phyloP scores from a whole-genome alignment of 495 filamentous ascomycete species.

The Neurospora sp. region DNA sequence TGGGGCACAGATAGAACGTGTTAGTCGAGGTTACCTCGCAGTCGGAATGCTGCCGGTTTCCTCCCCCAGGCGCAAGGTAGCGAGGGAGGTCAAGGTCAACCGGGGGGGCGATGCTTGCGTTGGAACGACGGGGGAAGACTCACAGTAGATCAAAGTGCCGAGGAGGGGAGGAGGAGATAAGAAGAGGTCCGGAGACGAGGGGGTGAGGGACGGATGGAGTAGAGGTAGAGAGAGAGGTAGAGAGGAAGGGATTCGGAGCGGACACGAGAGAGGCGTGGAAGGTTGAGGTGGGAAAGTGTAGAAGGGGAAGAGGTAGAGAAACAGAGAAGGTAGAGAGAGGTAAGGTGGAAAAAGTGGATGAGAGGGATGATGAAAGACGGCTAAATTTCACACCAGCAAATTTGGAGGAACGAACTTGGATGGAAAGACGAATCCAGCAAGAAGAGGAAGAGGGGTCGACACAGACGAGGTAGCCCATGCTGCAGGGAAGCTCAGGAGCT shows the following conservation, averaged over 20 bases:
- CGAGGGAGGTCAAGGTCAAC: background rate
- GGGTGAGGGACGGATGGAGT: background rate
- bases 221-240: conserved; percentile 1
- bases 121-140: background rate
- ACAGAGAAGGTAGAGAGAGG: conserved; percentile 16
- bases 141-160: background rate
- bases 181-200: conserved; percentile 1
- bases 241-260: background rate
- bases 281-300: background rate
- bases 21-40: background rate
- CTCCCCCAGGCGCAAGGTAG: background rate
- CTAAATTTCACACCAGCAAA: background rate
- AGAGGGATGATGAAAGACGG: conserved; percentile 6
- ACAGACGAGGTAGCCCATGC: background rate
- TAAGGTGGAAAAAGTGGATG: conserved; percentile 6
- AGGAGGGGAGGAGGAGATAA: conserved; percentile 1
- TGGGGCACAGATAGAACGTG: background rate
- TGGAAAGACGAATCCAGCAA: background rate
- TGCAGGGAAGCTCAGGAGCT: background rate
- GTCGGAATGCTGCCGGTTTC: background rate
- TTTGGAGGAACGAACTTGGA: background rate
- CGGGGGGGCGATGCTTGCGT: background rate
- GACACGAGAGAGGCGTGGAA: background rate
- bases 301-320: conserved; percentile 10
- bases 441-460: background rate